phyloP scores from a whole-genome alignment of 2,329 filamentous ascomycete genomes.

The Xylariaceae sp. region DNA sequence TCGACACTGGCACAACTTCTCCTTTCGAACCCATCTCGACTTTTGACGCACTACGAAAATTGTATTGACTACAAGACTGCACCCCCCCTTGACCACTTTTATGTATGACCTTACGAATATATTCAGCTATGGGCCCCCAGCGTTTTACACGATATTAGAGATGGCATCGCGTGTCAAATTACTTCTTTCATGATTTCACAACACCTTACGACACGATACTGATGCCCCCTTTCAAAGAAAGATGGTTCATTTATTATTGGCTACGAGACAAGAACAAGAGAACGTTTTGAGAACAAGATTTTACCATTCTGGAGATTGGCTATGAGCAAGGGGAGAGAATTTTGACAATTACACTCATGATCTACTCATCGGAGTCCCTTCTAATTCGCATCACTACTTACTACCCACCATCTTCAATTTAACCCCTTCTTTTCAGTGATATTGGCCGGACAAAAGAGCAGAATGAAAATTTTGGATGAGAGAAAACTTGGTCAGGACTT shows the following conservation, averaged over 20 bases:
- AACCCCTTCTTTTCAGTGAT: background rate
- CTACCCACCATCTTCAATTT: background rate
- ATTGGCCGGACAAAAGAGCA: background rate
- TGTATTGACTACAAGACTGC: slow-evolving; percentile 13
- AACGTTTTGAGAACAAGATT: background rate
- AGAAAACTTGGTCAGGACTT: background rate
- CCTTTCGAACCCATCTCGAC: background rate
- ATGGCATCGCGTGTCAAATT: slow-evolving; percentile 12
- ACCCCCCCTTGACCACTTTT: background rate
- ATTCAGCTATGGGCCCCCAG: slow-evolving; percentile 3
- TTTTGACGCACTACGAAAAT: slow-evolving; percentile 4
- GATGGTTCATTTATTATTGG: background rate
- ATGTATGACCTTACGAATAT: slow-evolving; percentile 18
- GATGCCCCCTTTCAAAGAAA: slow-evolving; percentile 3
- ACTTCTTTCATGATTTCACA: slow-evolving; percentile 6
- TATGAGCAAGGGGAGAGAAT: background rate
- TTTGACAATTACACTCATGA: background rate
- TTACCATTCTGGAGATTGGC: slow-evolving; percentile 4
- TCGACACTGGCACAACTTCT: background rate
- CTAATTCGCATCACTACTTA: background rate
- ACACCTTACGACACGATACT: slow-evolving; percentile 12
- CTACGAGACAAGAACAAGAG: background rate
- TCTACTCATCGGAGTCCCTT: background rate
- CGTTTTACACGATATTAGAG: slow-evolving; percentile 7
- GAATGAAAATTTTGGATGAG: slow-evolving; percentile 1